Evolutionary conservation across 805 yeast genomes (phyloP).

Genomic region (Candida morakotiae): DNA sequence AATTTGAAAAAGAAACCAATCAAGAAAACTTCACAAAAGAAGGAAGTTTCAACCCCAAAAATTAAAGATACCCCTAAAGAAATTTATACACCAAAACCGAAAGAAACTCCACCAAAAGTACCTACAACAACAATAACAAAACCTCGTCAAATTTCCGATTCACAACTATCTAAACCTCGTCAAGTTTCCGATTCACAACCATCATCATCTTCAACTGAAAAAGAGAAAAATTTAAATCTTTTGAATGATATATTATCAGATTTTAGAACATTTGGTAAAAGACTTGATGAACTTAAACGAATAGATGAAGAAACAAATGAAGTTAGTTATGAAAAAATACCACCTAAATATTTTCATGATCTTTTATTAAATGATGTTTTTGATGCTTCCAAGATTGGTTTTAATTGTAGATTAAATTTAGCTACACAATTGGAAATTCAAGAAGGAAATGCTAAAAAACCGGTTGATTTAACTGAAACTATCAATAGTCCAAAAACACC

Average conservation of each 20-base stretch:
- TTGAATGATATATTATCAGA: neutral
- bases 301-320: neutral
- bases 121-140: neutral
- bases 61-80: neutral
- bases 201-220: neutral
- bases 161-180: neutral
- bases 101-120: neutral
- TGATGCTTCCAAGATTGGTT: neutral
- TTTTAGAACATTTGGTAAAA: neutral
- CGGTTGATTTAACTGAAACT: neutral
- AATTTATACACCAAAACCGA: neutral
- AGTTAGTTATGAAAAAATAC: neutral
- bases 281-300: neutral
- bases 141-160: neutral
- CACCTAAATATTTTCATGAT: constrained; percentile 1
- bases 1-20: neutral
- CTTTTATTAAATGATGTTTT: neutral
- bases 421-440: neutral
- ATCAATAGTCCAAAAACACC: neutral
- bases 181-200: neutral
- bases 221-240: neutral
- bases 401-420: neutral
- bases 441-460: neutral
- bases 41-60: neutral
- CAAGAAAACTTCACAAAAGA: neutral